Percentiles rank a stretch among this genome's conserved stretches.
phyloP scores from a whole-genome alignment of 805 yeast species.

The Metschnikowia matae region DNA sequence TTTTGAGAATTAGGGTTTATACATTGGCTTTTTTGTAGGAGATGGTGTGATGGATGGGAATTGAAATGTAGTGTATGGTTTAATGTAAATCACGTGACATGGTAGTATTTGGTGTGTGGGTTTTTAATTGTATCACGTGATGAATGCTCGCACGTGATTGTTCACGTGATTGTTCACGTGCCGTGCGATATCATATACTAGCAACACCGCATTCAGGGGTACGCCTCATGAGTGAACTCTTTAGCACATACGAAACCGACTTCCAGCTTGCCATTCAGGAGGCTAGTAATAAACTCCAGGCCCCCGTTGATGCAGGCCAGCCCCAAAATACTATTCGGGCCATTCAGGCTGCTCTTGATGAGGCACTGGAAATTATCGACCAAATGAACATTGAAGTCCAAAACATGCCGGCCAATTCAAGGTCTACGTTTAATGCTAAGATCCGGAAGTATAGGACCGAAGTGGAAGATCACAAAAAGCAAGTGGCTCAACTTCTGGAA shows the following conservation, averaged over 20 bases:
- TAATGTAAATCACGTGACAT: too few relatives aligned
- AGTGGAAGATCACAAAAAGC: constrained; percentile 51
- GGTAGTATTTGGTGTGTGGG: too few relatives aligned
- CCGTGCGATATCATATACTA: neutral
- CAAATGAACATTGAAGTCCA: constrained; percentile 86
- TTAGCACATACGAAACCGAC: constrained; percentile 65
- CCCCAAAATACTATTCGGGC: constrained; percentile 54
- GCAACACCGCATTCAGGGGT: neutral
- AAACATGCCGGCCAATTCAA: constrained; percentile 67
- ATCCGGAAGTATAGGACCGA: constrained; percentile 67
- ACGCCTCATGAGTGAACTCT: constrained; percentile 45
- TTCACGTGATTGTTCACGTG: neutral
- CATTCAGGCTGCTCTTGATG: constrained; percentile 69
- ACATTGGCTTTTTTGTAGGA: too few relatives aligned
- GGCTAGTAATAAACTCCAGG: constrained; percentile 57
- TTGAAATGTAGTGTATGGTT: too few relatives aligned
- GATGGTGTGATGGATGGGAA: too few relatives aligned
- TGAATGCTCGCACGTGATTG: too few relatives aligned
- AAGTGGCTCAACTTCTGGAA: constrained; percentile 56
- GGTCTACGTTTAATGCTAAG: constrained; percentile 71
- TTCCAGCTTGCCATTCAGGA: constrained; percentile 67
- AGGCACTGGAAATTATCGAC: constrained; percentile 73
- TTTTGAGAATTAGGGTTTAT: too few relatives aligned
- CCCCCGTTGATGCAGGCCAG: constrained; percentile 43
- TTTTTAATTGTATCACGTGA: neutral